Base-by-base conservation (phyloP, 2,329 filamentous ascomycete species). In the Spiromastix sp. region DNA sequence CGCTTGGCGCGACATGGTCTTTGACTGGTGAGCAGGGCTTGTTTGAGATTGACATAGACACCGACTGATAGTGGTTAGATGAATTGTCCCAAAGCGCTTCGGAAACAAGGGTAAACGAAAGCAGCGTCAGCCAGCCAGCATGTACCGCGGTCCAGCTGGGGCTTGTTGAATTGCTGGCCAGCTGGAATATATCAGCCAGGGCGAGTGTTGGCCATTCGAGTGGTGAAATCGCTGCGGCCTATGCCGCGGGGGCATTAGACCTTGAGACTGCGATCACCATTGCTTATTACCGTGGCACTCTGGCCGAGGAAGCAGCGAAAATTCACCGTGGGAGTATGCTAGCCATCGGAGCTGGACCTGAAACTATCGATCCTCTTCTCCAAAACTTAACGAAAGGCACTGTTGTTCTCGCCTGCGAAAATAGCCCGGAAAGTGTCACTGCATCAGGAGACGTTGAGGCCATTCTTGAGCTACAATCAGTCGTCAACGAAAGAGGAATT, bases 151-250 rank as follows among this genome's bases (percentile, higher is more conserved):
- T 58, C 4, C 55, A 58, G 30, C 33, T 57, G 12, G 54, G 48
- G 1, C 36, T 58, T 3, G 46, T 53, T 2, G 49, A 54, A 11
- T 37, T 57, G 8, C 33, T 57, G 1, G 35, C 37, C n/a, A 43
- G 37, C 2, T 55, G 49, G 48, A 46, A 45, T 5, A 41, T 57
- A 15, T 22, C 24, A 1, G 45, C 52, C 1, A 39, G 34, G 15
- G 44, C 48, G 16, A 51, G 55, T 1, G 41, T 54, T 4, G 54
- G 54, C 2, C 54, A 57, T 31, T 54, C 51, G 2, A 51, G 47
- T 25, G 54, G 54, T 18, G 54, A 57, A 20, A 55, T 56, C 22
- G 49, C 48, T 12, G 55, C 54, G 5, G 54, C 55, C 3, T 56
- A 55, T 26, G 48, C 54, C 2, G 49, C 53, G 0, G 49, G 52